Percentiles rank a stretch among this genome's conserved stretches.
Evolutionary conservation across 139 green algal genomes (phyloP).

Genomic region (Volvox reticuliferus): DNA sequence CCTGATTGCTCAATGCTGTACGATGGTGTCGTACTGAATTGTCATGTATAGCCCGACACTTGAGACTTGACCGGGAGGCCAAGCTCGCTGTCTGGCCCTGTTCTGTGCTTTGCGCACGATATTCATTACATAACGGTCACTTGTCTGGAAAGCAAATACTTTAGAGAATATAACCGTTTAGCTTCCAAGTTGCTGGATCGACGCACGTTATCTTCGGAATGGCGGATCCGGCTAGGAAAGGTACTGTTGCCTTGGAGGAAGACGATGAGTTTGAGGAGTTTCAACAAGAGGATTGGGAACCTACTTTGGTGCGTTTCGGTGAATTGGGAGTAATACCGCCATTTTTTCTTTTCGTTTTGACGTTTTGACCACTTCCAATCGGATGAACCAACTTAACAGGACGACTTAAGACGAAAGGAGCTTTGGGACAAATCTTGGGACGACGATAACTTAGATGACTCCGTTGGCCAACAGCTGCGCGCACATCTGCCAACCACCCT

Average conservation of each 20-base stretch:
- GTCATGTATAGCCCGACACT: too few relatives aligned
- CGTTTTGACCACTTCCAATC: background rate
- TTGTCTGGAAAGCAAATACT: too few relatives aligned
- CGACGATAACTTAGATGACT: conserved; percentile 48
- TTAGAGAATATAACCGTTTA: too few relatives aligned
- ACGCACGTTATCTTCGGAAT: background rate
- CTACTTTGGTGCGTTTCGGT: background rate
- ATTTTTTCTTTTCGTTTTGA: background rate
- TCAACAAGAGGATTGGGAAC: conserved; percentile 48
- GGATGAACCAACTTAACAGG: background rate
- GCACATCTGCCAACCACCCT: background rate
- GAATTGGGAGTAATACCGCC: too few relatives aligned
- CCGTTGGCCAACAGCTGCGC: conserved; percentile 50
- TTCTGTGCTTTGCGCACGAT: too few relatives aligned
- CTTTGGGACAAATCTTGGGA: conserved; percentile 58
- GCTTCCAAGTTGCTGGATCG: too few relatives aligned
- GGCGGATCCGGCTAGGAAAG: conserved; percentile 40
- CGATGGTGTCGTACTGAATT: too few relatives aligned
- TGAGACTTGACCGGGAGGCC: too few relatives aligned
- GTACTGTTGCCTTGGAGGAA: conserved; percentile 35
- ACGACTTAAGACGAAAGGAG: conserved; percentile 40
- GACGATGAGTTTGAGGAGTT: conserved; percentile 60
- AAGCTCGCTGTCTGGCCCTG: too few relatives aligned
- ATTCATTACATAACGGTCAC: too few relatives aligned
- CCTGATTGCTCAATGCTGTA: too few relatives aligned